phyloP scores from a whole-genome alignment of 208 protist species.

The Trypanosoma mega region DNA sequence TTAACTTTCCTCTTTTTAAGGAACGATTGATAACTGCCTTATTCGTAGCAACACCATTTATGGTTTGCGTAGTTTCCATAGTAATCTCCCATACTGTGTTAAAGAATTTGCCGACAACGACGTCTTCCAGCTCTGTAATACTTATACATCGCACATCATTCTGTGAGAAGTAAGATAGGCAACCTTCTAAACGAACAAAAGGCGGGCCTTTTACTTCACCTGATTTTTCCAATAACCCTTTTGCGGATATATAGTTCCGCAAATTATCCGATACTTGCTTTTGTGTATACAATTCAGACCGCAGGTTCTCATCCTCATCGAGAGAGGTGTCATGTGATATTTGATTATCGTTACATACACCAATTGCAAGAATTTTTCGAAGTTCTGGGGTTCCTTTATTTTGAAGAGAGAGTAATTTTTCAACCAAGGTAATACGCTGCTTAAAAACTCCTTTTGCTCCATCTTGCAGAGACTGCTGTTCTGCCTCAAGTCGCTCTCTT shows the following conservation, averaged over 20 bases:
- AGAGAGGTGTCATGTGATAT: not conserved
- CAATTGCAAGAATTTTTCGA: slow-evolving; percentile 23
- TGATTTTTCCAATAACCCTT: slow-evolving; percentile 26
- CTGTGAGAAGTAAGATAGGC: slow-evolving; percentile 24
- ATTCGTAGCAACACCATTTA: slow-evolving; percentile 14
- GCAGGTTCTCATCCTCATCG: slow-evolving; percentile 24
- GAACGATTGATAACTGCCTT: slow-evolving; percentile 18
- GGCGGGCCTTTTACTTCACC: slow-evolving; percentile 28
- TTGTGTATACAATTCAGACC: slow-evolving; percentile 38
- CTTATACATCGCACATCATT: slow-evolving; percentile 23
- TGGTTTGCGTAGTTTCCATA: slow-evolving; percentile 36
- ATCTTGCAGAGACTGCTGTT: slow-evolving; percentile 34
- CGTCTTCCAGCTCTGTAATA: slow-evolving; percentile 35
- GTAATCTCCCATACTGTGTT: slow-evolving; percentile 51
- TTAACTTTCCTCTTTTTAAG: slow-evolving; percentile 39
- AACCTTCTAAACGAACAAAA: slow-evolving; percentile 38
- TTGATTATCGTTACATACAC: not conserved
- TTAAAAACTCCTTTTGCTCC: slow-evolving; percentile 35
- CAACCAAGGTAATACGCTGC: slow-evolving; percentile 44
- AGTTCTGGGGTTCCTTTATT: slow-evolving; percentile 10
- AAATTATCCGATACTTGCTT: slow-evolving; percentile 49
- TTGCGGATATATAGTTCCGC: slow-evolving; percentile 43
- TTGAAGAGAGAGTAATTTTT: slow-evolving; percentile 25
- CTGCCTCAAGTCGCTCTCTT: slow-evolving; percentile 30
- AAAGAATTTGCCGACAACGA: slow-evolving; percentile 38